Conservation (phyloP, 2,329 filamentous ascomycete species). For the Sclerotiophoma versabilis region DNA sequence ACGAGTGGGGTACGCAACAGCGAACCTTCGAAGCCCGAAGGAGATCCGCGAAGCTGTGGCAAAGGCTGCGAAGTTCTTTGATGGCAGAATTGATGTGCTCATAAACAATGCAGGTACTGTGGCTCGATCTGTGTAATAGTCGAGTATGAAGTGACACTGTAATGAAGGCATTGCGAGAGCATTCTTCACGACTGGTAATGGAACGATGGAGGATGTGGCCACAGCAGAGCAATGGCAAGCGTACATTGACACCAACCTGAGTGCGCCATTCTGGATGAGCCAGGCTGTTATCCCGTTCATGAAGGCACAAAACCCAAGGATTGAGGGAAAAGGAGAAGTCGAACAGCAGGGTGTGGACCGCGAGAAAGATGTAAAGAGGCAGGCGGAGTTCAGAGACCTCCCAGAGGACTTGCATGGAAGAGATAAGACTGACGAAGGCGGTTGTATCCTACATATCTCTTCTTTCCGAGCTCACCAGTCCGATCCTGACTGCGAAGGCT, state of each 20-base stretch:
- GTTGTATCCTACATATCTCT: conserved; percentile 54
- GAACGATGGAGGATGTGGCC: conserved; percentile 32
- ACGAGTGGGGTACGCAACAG: conserved; percentile 33
- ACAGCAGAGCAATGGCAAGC: conserved; percentile 34
- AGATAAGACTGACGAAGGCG: conserved; percentile 33
- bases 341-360: conserved; percentile 25
- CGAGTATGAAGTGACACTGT: not conserved
- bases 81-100: conserved; percentile 37
- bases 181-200: conserved; percentile 33
- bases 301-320: conserved; percentile 28
- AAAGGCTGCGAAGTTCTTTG: conserved; percentile 48
- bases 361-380: conserved; percentile 28
- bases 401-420: conserved; percentile 29
- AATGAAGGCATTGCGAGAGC: conserved; percentile 26
- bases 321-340: not conserved
- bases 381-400: conserved; percentile 28
- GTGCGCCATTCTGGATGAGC: conserved; percentile 31
- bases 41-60: conserved; percentile 43
- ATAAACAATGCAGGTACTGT: conserved; percentile 38
- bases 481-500: conserved; percentile 58
- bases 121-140: not conserved
- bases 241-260: conserved; percentile 32
- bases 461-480: conserved; percentile 59
- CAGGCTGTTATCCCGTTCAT: conserved; percentile 33
- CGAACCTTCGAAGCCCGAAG: conserved; percentile 49